Evolutionary conservation across 2,329 filamentous ascomycete genomes (phyloP).

Genomic region (Talaromyces albobiverticillius): DNA sequence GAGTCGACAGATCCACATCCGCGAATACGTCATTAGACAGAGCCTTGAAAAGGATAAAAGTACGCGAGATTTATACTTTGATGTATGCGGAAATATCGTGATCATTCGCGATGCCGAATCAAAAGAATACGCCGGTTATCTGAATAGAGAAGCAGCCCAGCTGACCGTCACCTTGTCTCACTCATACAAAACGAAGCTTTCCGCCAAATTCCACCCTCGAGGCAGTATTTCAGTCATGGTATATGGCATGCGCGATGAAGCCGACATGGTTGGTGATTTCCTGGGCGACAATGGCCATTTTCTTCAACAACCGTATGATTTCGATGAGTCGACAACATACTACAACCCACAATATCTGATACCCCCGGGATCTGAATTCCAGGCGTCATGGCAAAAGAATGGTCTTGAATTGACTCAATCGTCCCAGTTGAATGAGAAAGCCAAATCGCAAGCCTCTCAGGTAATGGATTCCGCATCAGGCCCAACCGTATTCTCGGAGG

Average conservation of each 20-base stretch:
- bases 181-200: conserved; percentile 3
- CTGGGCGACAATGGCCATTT: background rate
- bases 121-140: background rate
- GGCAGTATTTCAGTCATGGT: background rate
- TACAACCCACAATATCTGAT: conserved; percentile 1
- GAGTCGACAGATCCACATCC: too few relatives aligned
- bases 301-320: background rate
- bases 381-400: background rate
- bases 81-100: background rate
- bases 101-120: conserved; percentile 1
- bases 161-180: conserved; percentile 1
- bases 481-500: background rate
- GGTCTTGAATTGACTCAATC: conserved; percentile 1
- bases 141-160: background rate
- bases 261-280: background rate
- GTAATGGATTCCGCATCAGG: conserved; percentile 2
- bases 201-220: conserved; percentile 1
- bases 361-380: conserved; percentile 2
- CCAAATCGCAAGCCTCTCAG: background rate
- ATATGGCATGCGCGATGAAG: background rate
- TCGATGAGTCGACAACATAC: conserved; percentile 4
- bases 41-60: too few relatives aligned
- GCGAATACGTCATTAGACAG: too few relatives aligned
- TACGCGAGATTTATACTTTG: too few relatives aligned
- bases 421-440: too few relatives aligned